A percentile compares a stretch with the other conserved stretches of the same genome.
Conservation (phyloP, 2,329 filamentous ascomycete genomes). For the Iodosphaeria phyllophila region DNA sequence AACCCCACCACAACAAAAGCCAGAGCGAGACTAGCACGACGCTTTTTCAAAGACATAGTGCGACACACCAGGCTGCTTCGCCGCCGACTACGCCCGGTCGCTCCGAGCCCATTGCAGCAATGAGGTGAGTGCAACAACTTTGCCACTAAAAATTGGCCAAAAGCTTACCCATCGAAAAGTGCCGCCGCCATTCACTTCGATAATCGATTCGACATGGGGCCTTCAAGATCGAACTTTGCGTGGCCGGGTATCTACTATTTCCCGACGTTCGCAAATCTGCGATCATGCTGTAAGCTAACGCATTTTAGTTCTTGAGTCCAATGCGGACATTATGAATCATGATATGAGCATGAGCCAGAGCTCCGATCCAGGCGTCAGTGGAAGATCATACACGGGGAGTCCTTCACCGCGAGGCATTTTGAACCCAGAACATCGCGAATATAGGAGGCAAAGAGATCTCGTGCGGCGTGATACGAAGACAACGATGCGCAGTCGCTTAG, state of each 20-base stretch:
- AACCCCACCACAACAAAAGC: too few species aligned
- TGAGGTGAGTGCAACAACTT: slow-evolving; percentile 16
- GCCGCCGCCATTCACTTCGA: slow-evolving; percentile 31
- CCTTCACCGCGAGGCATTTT: slow-evolving; percentile 33
- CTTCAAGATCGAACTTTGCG: slow-evolving; percentile 25
- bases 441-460: slow-evolving; percentile 42
- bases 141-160: slow-evolving; percentile 3
- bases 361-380: slow-evolving; percentile 29
- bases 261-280: slow-evolving; percentile 6
- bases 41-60: too few species aligned
- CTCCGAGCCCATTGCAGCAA: slow-evolving; percentile 13
- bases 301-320: slow-evolving; percentile 15
- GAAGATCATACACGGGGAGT: slow-evolving; percentile 37
- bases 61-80: too few species aligned
- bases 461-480: slow-evolving; percentile 38
- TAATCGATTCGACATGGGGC: slow-evolving; percentile 30
- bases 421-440: slow-evolving; percentile 39
- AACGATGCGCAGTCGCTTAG: slow-evolving; percentile 28
- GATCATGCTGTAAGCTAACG: neutral
- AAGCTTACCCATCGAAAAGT: slow-evolving; percentile 15
- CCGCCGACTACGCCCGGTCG: too few species aligned
- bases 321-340: slow-evolving; percentile 20
- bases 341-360: slow-evolving; percentile 25
- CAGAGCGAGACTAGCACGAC: too few species aligned
- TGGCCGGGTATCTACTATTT: slow-evolving; percentile 36